phyloP scores from a whole-genome alignment of 345 rosid species.

The Gossypioides kirkii region DNA sequence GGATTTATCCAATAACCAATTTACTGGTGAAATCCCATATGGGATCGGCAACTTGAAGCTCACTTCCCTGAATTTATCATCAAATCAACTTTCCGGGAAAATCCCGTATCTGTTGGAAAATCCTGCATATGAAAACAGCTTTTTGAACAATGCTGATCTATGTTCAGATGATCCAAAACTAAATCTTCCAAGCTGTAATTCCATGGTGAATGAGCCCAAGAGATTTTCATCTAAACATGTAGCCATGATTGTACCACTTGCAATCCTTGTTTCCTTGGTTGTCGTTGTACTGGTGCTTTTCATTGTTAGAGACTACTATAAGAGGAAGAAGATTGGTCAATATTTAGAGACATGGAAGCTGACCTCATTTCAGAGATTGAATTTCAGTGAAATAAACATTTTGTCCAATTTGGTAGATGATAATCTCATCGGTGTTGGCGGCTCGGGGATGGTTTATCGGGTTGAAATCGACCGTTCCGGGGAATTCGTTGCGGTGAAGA shows the following conservation, averaged over 20 bases:
- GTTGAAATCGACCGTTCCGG: constrained; percentile 35
- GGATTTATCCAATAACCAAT: constrained; percentile 63
- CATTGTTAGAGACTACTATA: constrained; percentile 36
- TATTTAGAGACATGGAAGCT: constrained; percentile 63
- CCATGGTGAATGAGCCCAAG: constrained; percentile 29
- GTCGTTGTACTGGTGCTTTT: constrained; percentile 29
- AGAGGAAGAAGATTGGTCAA: constrained; percentile 31
- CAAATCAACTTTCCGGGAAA: constrained; percentile 57
- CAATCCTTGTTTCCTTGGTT: constrained; percentile 26
- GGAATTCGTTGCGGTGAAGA: constrained; percentile 73
- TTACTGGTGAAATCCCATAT: constrained; percentile 63
- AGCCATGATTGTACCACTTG: constrained; percentile 43
- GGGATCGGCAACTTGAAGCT: constrained; percentile 47
- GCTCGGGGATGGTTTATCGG: constrained; percentile 84
- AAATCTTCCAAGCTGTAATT: constrained; percentile 50
- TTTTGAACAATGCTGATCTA: constrained; percentile 60
- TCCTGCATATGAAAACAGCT: constrained; percentile 62
- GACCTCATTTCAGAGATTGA: constrained; percentile 68
- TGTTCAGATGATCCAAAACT: constrained; percentile 47
- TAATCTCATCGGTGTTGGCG: constrained; percentile 82
- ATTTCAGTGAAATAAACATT: constrained; percentile 56
- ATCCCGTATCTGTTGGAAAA: constrained; percentile 52
- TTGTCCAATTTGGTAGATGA: constrained; percentile 57
- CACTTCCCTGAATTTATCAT: constrained; percentile 51
- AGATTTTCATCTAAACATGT: constrained; percentile 44